Percentiles rank a stretch among this genome's conserved stretches.
phyloP scores from a whole-genome alignment of 2,329 filamentous ascomycete species.

The Botrytis sinoallii region DNA sequence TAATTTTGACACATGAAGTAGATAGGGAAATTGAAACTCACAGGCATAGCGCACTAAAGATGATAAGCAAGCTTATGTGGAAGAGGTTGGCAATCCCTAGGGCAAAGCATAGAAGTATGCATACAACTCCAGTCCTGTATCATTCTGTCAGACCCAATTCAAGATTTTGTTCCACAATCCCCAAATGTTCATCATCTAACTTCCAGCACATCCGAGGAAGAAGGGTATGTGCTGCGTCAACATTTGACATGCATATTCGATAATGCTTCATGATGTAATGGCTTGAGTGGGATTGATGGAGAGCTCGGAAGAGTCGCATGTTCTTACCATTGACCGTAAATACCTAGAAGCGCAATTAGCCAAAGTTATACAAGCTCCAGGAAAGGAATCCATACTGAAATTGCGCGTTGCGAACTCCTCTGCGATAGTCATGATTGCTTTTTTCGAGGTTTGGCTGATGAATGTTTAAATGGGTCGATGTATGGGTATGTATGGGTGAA shows the following conservation, averaged over 20 bases:
- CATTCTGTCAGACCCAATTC: constrained; percentile 24
- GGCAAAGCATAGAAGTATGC: constrained; percentile 68
- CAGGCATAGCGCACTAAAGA: constrained; percentile 51
- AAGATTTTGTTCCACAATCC: not conserved
- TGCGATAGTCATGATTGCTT: constrained; percentile 63
- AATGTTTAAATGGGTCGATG: constrained; percentile 4
- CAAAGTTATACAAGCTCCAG: not conserved
- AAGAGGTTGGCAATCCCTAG: constrained; percentile 68
- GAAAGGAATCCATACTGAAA: constrained; percentile 58
- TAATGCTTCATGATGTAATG: constrained; percentile 12
- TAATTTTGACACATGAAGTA: not conserved
- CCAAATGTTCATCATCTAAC: not conserved
- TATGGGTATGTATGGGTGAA: constrained; percentile 1
- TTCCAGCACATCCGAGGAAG: not conserved
- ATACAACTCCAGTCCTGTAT: constrained; percentile 64
- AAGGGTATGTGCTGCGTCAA: not conserved
- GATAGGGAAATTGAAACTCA: constrained; percentile 39
- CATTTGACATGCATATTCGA: constrained; percentile 1
- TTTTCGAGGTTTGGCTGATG: constrained; percentile 11
- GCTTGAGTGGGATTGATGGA: not conserved
- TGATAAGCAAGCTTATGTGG: constrained; percentile 46
- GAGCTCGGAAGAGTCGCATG: constrained; percentile 16
- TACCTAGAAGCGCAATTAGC: constrained; percentile 49
- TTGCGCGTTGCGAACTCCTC: constrained; percentile 71
- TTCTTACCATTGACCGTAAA: constrained; percentile 73